These are phyloP conservation scores for Panellus pusillus DNA, from an alignment of 768 basidiomycete species.

Conservation along the genomic window DNA sequence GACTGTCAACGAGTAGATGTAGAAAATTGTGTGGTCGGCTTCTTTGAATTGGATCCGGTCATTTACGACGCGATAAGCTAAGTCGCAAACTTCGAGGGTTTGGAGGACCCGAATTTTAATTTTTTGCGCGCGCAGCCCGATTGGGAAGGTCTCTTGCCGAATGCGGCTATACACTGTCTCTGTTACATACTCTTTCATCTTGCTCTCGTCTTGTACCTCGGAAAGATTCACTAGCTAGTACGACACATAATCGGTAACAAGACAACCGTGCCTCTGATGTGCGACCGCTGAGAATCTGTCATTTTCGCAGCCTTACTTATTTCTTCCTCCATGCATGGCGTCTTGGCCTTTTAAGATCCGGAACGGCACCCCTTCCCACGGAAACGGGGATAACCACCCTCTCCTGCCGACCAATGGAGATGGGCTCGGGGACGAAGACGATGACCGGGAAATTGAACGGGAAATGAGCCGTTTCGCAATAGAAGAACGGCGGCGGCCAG, in stretches of 20 bases:
- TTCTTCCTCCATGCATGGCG: constrained; percentile 13
- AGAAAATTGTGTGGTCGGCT: too few relatives aligned
- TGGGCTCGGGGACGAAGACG: constrained; percentile 8
- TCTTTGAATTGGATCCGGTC: neutral
- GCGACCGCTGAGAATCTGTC: too few relatives aligned
- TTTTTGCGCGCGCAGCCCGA: too few relatives aligned
- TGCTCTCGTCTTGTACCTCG: too few relatives aligned
- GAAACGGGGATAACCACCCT: constrained; percentile 15
- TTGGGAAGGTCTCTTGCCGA: too few relatives aligned
- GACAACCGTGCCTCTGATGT: too few relatives aligned
- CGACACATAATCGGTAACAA: too few relatives aligned
- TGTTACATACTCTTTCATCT: too few relatives aligned
- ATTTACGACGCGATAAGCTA: neutral
- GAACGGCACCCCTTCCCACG: neutral
- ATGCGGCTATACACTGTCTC: too few relatives aligned
- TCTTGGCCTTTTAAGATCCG: constrained; percentile 6
- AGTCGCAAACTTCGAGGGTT: neutral
- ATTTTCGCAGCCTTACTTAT: neutral
- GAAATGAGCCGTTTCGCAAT: constrained; percentile 17
- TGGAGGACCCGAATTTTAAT: too few relatives aligned
- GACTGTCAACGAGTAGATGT: too few relatives aligned
- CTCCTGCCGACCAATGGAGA: constrained; percentile 13
- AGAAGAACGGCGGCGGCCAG: constrained; percentile 1
- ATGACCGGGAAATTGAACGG: constrained; percentile 16
- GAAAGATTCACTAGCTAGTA: too few relatives aligned